phyloP scores from a whole-genome alignment of 306 rosid species.

The Pyrus communis region DNA sequence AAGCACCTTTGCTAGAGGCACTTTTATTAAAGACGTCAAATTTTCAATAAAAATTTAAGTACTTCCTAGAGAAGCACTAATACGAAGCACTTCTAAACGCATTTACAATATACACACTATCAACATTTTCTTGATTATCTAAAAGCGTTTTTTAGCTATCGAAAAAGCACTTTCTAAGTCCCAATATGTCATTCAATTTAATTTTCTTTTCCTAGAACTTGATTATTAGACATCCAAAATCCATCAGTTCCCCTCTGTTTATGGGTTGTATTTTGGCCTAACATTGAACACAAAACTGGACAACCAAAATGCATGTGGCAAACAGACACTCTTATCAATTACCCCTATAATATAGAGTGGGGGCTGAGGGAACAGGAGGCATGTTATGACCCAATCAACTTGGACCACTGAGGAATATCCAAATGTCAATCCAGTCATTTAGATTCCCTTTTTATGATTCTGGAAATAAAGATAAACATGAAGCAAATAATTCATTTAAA shows the following conservation, averaged over 20 bases:
- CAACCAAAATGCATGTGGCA: conserved; percentile 8
- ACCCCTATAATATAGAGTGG: not conserved
- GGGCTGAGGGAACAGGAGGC: conserved; percentile 14
- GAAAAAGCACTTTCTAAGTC: too few species aligned
- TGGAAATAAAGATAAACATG: not conserved
- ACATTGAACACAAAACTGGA: not conserved
- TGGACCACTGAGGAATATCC: conserved; percentile 8
- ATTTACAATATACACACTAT: too few species aligned
- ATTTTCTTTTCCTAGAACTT: not conserved
- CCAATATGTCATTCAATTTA: not conserved
- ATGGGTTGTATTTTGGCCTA: conserved; percentile 1
- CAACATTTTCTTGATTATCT: too few species aligned
- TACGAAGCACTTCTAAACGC: too few species aligned
- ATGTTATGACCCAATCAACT: not conserved
- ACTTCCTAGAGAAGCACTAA: too few species aligned
- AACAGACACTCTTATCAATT: not conserved
- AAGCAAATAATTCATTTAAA: not conserved
- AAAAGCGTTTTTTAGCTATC: too few species aligned
- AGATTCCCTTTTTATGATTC: not conserved
- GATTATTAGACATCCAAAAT: not conserved
- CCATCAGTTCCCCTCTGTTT: not conserved
- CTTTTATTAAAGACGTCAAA: too few species aligned
- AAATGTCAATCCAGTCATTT: not conserved
- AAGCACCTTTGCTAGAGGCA: too few species aligned
- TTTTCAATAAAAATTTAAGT: too few species aligned